Conservation (phyloP, 1,284 basidiomycete species). For the Leccinum pachyderme region DNA sequence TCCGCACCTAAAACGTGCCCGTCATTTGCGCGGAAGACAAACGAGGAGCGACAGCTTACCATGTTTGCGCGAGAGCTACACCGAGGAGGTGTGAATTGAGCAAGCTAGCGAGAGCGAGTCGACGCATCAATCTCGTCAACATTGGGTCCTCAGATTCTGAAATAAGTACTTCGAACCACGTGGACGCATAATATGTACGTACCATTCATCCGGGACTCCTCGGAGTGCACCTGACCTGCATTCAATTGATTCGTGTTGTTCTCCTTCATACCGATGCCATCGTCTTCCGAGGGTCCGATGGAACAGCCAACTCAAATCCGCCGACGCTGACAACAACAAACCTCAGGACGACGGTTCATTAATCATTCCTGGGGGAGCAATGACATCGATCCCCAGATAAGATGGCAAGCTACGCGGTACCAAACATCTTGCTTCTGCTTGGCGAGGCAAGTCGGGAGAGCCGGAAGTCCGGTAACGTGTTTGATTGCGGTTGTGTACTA, state of each 20-base stretch:
- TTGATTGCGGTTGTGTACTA: too few relatives aligned
- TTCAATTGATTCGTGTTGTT: neutral
- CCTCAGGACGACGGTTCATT: conserved; percentile 64
- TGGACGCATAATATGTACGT: too few relatives aligned
- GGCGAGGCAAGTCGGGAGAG: too few relatives aligned
- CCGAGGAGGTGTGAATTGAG: too few relatives aligned
- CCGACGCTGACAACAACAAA: conserved; percentile 24
- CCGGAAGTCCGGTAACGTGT: too few relatives aligned
- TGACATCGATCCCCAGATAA: conserved; percentile 57
- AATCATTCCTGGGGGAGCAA: conserved; percentile 55
- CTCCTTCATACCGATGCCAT: conserved; percentile 9
- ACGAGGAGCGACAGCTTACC: neutral
- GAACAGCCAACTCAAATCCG: conserved; percentile 34
- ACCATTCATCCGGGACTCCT: too few relatives aligned
- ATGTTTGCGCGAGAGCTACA: too few relatives aligned
- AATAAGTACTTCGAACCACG: neutral
- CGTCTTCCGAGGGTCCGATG: neutral
- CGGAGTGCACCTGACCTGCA: conserved; percentile 23
- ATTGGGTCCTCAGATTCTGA: neutral
- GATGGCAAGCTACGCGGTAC: conserved; percentile 39
- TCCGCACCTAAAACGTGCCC: conserved; percentile 24
- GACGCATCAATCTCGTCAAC: neutral
- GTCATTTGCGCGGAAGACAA: neutral
- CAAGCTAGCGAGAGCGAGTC: too few relatives aligned
- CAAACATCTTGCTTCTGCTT: neutral